Evolutionary conservation across 176 grass and related monocot genomes (phyloP), one percentile per base, ranked within the genome.

Genomic region (Chloris gayana): DNA sequence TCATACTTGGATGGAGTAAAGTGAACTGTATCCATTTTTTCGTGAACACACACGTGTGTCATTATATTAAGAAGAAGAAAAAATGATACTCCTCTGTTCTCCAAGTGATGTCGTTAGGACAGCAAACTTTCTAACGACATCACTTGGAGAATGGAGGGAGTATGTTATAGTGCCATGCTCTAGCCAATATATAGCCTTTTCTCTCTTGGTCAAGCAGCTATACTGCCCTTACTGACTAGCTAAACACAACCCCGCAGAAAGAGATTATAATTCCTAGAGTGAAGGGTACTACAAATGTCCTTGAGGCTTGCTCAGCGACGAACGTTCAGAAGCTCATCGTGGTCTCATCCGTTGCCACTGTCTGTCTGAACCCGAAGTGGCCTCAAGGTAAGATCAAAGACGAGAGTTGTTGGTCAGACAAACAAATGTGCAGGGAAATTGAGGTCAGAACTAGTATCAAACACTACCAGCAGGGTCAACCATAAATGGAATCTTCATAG

Each of bases 391-490:
- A 17, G 18, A 25, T 73, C 29, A 82, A 62, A 10, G 88, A 86
- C 10, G 88, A 90, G 32, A 66, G 58, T 0, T 90, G 88, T 37
- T 90, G 88, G 88, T 83, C 88, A 15, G 74, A 83, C 60, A 86
- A 74, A 75, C 18, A 74, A 9, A 34, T 67, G 2, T 86, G 83
- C 67, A 69, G 9, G 24, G 25, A 62, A 15, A 86, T 17, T 10
- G 67, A 86, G 79, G 83, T 90, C 1, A 31, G 63, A 64, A 13
- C 24, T 59, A n/a, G n/a, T n/a, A 26, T 19, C 19, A 26, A 57
- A 57, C 22, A 24, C 54, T 24, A 57, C 8, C 2, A 6, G 9
- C 22, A 57, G 17, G 54, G 22, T 57, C 54, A 57, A 57, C 22
- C 1, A 44, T 44, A 10, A 12, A 44, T 12, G 11, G 41, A 10